Evolutionary conservation across 306 rosid species (phyloP).

Genomic region (Cicer pinnatifidum): DNA sequence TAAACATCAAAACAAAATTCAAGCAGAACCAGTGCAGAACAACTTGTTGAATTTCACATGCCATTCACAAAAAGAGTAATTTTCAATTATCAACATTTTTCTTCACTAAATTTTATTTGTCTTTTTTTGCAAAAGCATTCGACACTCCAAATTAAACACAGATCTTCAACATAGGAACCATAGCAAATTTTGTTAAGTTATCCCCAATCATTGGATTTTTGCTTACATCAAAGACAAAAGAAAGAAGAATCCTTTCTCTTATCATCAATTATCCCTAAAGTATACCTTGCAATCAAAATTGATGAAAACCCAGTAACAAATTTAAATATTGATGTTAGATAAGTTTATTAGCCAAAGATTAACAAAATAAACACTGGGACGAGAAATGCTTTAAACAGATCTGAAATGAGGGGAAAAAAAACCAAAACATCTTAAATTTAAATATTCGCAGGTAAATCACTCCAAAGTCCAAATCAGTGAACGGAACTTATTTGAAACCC

Average conservation of each 20-base stretch:
- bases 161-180: neutral
- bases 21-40: neutral
- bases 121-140: neutral
- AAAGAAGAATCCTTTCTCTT: constrained; percentile 24
- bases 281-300: neutral
- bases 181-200: neutral
- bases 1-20: constrained; percentile 36
- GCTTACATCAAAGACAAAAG: constrained; percentile 16
- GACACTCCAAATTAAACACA: neutral
- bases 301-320: constrained; percentile 29
- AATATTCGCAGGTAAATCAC: constrained; percentile 2
- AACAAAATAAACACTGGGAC: neutral
- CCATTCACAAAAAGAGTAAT: constrained; percentile 17
- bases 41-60: constrained; percentile 30
- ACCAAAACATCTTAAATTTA: neutral
- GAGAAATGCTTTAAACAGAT: constrained; percentile 9
- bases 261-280: constrained; percentile 21
- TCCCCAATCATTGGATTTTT: constrained; percentile 15
- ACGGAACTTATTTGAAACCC: constrained; percentile 5
- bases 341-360: constrained; percentile 16
- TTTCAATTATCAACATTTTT: neutral
- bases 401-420: neutral
- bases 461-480: constrained; percentile 35
- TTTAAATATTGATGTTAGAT: neutral
- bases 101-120: too few species aligned